phyloP scores from a whole-genome alignment of 2,329 filamentous ascomycete species.

The Cercospora janseana region DNA sequence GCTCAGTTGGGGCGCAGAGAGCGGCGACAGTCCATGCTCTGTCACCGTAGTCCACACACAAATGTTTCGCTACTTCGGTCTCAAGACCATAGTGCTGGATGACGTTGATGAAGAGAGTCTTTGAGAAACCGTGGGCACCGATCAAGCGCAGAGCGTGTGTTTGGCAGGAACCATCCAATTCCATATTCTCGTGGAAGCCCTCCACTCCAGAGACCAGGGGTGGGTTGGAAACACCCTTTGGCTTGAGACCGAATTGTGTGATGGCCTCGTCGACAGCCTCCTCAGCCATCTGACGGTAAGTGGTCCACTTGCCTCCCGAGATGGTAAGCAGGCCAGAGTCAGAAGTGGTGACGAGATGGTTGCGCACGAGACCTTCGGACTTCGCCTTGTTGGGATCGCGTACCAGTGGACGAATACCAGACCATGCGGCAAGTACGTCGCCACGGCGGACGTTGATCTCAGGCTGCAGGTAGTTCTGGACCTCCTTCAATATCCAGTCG shows the following conservation, averaged over 20 bases:
- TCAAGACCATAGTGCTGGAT: constrained; percentile 92
- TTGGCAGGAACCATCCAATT: constrained; percentile 71
- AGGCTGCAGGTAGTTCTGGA: constrained; percentile 75
- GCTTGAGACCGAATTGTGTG: constrained; percentile 62
- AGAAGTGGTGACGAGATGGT: constrained; percentile 80
- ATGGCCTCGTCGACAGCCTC: constrained; percentile 82
- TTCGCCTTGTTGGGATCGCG: constrained; percentile 82
- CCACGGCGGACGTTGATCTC: constrained; percentile 81
- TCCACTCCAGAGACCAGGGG: constrained; percentile 66
- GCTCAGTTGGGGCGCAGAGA: constrained; percentile 71
- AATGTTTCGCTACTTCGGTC: constrained; percentile 86
- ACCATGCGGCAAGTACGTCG: constrained; percentile 88
- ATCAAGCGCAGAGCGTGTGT: constrained; percentile 79
- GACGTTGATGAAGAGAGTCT: constrained; percentile 89
- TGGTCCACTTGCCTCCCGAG: constrained; percentile 89
- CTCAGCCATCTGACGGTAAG: constrained; percentile 89
- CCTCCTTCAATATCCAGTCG: constrained; percentile 81
- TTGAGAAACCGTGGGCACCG: constrained; percentile 82
- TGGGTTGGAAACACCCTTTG: constrained; percentile 57
- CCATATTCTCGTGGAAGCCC: constrained; percentile 67
- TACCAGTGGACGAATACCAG: constrained; percentile 80
- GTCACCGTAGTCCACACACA: constrained; percentile 85
- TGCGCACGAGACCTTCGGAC: constrained; percentile 82
- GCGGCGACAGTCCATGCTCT: constrained; percentile 87
- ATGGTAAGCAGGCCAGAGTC: constrained; percentile 77